These are phyloP conservation scores for Articulospora tetracladia DNA, from an alignment of 495 filamentous ascomycete species.

Conservation along the genomic window DNA sequence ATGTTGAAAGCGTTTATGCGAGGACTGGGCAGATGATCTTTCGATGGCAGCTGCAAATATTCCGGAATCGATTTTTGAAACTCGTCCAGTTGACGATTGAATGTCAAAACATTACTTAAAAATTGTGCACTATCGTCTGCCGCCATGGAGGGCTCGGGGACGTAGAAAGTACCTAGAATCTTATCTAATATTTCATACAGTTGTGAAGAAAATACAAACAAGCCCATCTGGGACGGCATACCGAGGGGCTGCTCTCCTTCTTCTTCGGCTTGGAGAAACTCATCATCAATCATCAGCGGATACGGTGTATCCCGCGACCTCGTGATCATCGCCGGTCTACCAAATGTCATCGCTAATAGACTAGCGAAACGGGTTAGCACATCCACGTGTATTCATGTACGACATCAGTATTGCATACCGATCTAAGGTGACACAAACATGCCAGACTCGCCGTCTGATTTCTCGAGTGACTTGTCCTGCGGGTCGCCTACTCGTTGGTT, in stretches of 20 bases:
- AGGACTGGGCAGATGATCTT: no score
- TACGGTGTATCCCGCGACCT: slow-evolving; percentile 8
- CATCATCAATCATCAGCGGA: slow-evolving; percentile 29
- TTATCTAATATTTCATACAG: slow-evolving; percentile 24
- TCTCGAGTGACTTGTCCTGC: slow-evolving; percentile 28
- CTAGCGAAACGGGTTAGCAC: no score
- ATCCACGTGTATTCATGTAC: no score
- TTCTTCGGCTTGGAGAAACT: slow-evolving; percentile 22
- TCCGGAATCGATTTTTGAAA: no score
- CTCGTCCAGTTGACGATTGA: no score
- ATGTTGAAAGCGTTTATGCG: no score
- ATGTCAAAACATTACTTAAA: no score
- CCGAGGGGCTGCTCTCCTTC: slow-evolving; percentile 18
- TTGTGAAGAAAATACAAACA: slow-evolving; percentile 26
- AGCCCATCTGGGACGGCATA: slow-evolving; percentile 16
- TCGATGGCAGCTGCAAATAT: no score
- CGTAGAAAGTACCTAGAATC: slow-evolving; percentile 1
- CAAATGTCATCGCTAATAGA: slow-evolving; percentile 33
- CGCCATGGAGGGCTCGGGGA: no score
- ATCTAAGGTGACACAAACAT: slow-evolving; percentile 42
- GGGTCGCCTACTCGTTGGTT: background rate
- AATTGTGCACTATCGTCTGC: no score
- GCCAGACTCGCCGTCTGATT: slow-evolving; percentile 37
- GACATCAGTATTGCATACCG: slow-evolving; percentile 16
- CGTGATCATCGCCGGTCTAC: slow-evolving; percentile 29